Percentiles rank a stretch among this genome's conserved stretches.
These are phyloP conservation scores for Cajanus cajan DNA, from an alignment of 306 rosid species.

Conservation along the genomic window DNA sequence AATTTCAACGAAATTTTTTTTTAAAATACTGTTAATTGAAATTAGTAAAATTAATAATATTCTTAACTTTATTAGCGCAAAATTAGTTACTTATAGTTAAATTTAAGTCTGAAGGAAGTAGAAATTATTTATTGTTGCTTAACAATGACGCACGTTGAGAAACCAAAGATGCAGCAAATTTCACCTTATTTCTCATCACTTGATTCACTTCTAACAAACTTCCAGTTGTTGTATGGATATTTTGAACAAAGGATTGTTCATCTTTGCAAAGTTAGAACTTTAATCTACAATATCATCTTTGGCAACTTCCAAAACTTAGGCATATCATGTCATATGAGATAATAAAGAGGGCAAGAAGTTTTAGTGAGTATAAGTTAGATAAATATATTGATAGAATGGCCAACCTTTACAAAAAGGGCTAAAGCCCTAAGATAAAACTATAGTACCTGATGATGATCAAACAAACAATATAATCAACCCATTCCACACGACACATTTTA, in stretches of 20 bases:
- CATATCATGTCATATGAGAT: background rate
- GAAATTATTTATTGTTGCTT: too few relatives aligned
- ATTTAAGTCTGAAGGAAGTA: too few relatives aligned
- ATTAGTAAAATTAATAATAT: too few relatives aligned
- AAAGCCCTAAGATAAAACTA: conserved; percentile 1
- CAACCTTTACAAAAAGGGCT: background rate
- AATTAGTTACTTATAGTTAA: too few relatives aligned
- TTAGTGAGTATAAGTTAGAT: background rate
- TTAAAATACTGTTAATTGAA: too few relatives aligned
- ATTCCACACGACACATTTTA: background rate
- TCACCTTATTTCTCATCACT: background rate
- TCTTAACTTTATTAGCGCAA: too few relatives aligned
- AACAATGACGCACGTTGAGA: too few relatives aligned
- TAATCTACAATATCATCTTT: background rate
- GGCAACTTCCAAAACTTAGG: background rate
- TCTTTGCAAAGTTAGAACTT: background rate
- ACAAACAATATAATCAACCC: conserved; percentile 2
- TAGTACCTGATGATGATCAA: background rate
- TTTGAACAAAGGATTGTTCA: background rate
- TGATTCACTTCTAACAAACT: background rate
- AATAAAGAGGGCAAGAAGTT: background rate
- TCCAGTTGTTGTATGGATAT: background rate
- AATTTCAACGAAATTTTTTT: too few relatives aligned
- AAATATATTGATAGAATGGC: background rate
- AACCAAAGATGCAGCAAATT: too few relatives aligned